Conservation (phyloP, 2,329 filamentous ascomycete species). For the Xylaria sp. region DNA sequence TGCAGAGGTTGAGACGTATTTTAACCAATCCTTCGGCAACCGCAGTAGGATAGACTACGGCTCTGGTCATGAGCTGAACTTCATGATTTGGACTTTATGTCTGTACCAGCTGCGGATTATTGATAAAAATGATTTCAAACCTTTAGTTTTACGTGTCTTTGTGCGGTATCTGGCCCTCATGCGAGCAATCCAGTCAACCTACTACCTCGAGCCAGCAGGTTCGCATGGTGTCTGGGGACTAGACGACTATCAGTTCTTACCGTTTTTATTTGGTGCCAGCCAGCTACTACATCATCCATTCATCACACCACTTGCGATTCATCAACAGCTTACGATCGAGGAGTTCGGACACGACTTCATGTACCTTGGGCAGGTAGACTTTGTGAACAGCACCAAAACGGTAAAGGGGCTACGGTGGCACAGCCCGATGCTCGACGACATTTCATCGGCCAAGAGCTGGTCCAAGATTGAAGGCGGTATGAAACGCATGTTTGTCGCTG, state of each 20-base stretch:
- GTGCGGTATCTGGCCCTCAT: slow-evolving; percentile 84
- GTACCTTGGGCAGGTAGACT: slow-evolving; percentile 91
- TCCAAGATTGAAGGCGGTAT: slow-evolving; percentile 92
- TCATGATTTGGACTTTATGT: slow-evolving; percentile 95
- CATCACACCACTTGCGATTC: slow-evolving; percentile 82
- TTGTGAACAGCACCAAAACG: slow-evolving; percentile 96
- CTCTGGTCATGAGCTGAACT: slow-evolving; percentile 97
- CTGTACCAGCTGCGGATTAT: slow-evolving; percentile 82
- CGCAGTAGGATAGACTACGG: slow-evolving; percentile 92
- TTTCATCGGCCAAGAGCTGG: slow-evolving; percentile 90
- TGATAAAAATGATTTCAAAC: slow-evolving; percentile 71
- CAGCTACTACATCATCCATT: slow-evolving; percentile 87
- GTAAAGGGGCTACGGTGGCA: slow-evolving; percentile 96
- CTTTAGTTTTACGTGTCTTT: slow-evolving; percentile 82
- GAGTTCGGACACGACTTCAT: slow-evolving; percentile 86
- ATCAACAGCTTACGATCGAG: slow-evolving; percentile 87
- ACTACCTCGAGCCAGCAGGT: slow-evolving; percentile 96
- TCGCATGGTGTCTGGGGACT: slow-evolving; percentile 98
- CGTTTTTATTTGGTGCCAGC: slow-evolving; percentile 92
- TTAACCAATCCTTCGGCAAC: slow-evolving; percentile 87
- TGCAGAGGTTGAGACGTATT: slow-evolving; percentile 80
- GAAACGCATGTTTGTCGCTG: slow-evolving; percentile 94
- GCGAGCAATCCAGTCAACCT: slow-evolving; percentile 87
- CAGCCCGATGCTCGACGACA: slow-evolving; percentile 97
- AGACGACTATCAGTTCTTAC: slow-evolving; percentile 96